Base-by-base conservation (phyloP, 2,329 filamentous ascomycete genomes). In the Verticillium albo-atrum region DNA sequence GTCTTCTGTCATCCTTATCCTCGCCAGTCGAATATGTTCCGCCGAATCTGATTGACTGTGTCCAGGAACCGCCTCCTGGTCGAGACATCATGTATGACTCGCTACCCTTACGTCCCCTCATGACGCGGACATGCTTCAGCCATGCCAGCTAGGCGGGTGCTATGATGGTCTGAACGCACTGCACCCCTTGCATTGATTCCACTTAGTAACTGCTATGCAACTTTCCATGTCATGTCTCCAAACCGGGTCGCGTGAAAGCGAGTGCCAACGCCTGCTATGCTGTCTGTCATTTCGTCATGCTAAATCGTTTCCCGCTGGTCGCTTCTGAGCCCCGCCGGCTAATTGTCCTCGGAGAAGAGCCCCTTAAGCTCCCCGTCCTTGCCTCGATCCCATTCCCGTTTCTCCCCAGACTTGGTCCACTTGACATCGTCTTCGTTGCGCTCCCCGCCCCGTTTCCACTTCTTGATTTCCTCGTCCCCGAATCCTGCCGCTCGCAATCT, bases 401-500 rank as follows among this genome's bases (percentile, higher is more conserved):
- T 74, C 65, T 94, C 87, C 1, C 90, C 90, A 3, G 74, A 72
- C 67, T 87, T 89, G 37, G 82, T 80, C 92, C 92, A 96, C 56
- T 78, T 83, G 3, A 96, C 88, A 37, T 86, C 83, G 62, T 88
- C 85, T 37, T 80, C 76, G 58, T 83, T 80, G 69, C 85, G 81
- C 14, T 83, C 83, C 1, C 80, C 78, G 25, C 84, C 82, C 56
- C 80, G 86, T 70, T 89, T 87, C 86, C 89, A 92, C 63, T 86
- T 87, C 66, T 82, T 80, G 60, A 97, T 85, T 67, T 92, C 85
- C 4, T 86, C 84, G 17, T 92, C 89, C 1, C 84, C 86, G 68
- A 96, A 96, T 0, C 92, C 93, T 0, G 91, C 92, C 23, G 84
- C 85, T 34, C 86, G 86, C 61, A 97, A 75, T 60, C 92, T 79